A percentile compares a stretch with the other conserved stretches of the same genome.
Evolutionary conservation across 169 alveolate genomes (phyloP).

Genomic region (Miamiensis avidus): DNA sequence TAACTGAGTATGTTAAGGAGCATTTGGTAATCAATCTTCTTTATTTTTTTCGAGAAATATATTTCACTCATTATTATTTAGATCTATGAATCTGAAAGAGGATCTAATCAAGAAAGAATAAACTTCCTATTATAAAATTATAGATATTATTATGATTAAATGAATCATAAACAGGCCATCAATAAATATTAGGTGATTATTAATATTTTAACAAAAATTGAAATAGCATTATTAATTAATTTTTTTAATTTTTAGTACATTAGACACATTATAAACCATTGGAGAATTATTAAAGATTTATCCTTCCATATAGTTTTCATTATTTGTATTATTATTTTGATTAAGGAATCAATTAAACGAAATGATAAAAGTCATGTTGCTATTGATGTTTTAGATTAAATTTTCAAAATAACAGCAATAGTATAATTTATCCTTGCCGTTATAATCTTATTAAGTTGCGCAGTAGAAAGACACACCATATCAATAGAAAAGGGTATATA

Average conservation of each 20-base stretch:
- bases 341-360: background rate
- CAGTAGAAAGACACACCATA: background rate
- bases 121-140: slow-evolving; percentile 1
- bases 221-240: no score
- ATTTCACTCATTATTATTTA: background rate
- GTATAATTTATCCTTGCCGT: background rate
- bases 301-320: background rate
- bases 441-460: background rate
- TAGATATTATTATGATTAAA: slow-evolving; percentile 5
- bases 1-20: slow-evolving; percentile 10
- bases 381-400: no score
- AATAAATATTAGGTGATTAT: no score
- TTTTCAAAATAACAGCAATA: background rate
- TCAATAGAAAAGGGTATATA: background rate
- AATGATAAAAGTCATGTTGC: background rate
- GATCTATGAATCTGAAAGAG: slow-evolving; percentile 14
- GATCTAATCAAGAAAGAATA: slow-evolving; percentile 18
- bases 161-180: slow-evolving; percentile 6
- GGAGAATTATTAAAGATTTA: background rate
- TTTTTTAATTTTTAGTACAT: no score
- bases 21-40: background rate
- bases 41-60: background rate
- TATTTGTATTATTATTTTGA: background rate
- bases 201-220: no score
- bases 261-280: background rate